Conservation (phyloP, 1,139 yeast genomes). For the Zygosaccharomyces pseudobailii region DNA sequence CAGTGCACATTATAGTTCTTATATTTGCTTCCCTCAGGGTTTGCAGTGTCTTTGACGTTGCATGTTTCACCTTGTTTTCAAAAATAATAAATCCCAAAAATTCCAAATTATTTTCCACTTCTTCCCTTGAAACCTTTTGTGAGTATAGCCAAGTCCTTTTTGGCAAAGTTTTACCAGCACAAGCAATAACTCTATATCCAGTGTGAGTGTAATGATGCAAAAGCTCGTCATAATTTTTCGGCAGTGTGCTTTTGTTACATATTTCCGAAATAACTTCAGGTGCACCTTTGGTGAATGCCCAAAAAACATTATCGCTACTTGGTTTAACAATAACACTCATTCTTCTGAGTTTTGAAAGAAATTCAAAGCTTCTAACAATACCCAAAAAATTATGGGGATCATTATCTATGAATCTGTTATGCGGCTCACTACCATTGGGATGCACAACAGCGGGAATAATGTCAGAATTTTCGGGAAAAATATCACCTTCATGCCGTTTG, state of each 20-base stretch:
- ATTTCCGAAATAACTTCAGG: slow-evolving; percentile 90
- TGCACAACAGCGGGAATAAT: slow-evolving; percentile 47
- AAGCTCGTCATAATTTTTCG: slow-evolving; percentile 66
- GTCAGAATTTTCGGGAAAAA: slow-evolving; percentile 39
- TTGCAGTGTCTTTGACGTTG: slow-evolving; percentile 58
- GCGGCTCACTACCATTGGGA: slow-evolving; percentile 34
- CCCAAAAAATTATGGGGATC: slow-evolving; percentile 43
- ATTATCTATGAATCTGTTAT: slow-evolving; percentile 30
- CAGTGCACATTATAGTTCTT: slow-evolving; percentile 94
- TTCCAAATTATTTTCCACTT: slow-evolving; percentile 60
- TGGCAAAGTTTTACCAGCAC: slow-evolving; percentile 62
- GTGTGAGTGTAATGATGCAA: slow-evolving; percentile 83
- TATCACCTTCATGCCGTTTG: slow-evolving; percentile 35
- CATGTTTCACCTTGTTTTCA: slow-evolving; percentile 78
- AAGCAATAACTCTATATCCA: slow-evolving; percentile 93
- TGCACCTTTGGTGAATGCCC: slow-evolving; percentile 85
- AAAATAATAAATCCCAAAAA: slow-evolving; percentile 88
- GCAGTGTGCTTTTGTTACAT: slow-evolving; percentile 66
- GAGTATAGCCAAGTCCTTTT: slow-evolving; percentile 42
- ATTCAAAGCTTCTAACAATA: slow-evolving; percentile 73
- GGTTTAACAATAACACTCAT: slow-evolving; percentile 76
- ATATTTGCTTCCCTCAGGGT: slow-evolving; percentile 61
- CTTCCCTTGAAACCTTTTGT: slow-evolving; percentile 49
- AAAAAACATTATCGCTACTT: slow-evolving; percentile 35
- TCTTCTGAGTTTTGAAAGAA: slow-evolving; percentile 76